Evolutionary conservation across 345 rosid genomes (phyloP).

Genomic region (Linum lewisii): DNA sequence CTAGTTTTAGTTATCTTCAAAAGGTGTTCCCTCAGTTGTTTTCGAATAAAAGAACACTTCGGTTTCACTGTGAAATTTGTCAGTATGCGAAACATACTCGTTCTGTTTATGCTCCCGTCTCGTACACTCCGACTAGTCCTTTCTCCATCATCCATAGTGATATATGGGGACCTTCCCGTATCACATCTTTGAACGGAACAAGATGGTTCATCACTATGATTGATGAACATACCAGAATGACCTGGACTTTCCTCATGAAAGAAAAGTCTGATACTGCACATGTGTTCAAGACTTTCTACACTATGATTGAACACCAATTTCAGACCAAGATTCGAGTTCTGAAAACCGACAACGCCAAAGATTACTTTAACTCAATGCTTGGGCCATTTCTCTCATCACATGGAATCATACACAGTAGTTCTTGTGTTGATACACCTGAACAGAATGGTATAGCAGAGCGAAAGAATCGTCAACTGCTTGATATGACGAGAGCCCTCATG

Average conservation of each 20-base stretch:
- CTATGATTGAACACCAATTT: neutral
- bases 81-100: neutral
- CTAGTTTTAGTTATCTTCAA: neutral
- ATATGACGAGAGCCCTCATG: too few relatives aligned
- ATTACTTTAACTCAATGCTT: neutral
- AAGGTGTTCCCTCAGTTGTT: neutral
- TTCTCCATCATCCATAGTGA: neutral
- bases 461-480: too few relatives aligned
- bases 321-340: neutral
- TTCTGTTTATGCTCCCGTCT: too few relatives aligned
- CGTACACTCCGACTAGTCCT: neutral
- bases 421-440: too few relatives aligned
- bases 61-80: neutral
- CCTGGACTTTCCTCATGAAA: neutral
- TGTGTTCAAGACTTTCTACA: neutral
- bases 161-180: neutral
- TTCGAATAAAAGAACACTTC: neutral
- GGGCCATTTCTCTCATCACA: too few relatives aligned
- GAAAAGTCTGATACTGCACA: neutral
- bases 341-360: neutral
- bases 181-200: neutral
- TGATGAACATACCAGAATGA: neutral
- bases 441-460: too few relatives aligned
- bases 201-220: neutral
- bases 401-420: too few relatives aligned